phyloP scores from a whole-genome alignment of 1,284 basidiomycete species.

The Mycena sp. region DNA sequence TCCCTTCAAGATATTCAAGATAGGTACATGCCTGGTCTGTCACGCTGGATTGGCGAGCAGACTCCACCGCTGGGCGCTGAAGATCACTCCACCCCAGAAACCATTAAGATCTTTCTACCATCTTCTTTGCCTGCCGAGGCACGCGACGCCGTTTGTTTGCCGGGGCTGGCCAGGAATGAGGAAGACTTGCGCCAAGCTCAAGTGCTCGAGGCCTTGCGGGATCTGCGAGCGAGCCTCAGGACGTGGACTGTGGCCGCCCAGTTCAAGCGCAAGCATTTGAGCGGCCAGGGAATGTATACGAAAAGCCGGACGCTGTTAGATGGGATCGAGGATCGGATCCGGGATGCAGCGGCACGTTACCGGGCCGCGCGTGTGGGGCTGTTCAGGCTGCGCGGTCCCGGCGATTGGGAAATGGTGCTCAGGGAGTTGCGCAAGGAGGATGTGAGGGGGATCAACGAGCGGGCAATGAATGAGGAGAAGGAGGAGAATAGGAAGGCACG shows the following conservation, averaged over 20 bases:
- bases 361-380: conserved; percentile 10
- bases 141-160: conserved; percentile 3
- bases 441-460: conserved; percentile 31
- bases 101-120: not conserved
- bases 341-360: conserved; percentile 10
- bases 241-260: conserved; percentile 16
- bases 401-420: conserved; percentile 24
- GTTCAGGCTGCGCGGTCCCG: conserved; percentile 21
- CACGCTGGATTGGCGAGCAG: not conserved
- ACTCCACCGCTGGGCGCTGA: not conserved
- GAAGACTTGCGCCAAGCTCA: conserved; percentile 4
- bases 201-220: not conserved
- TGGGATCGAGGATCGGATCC: conserved; percentile 22
- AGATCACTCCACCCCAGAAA: conserved; percentile 1
- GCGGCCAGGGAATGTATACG: conserved; percentile 19
- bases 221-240: conserved; percentile 10
- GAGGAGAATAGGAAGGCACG: conserved; percentile 18
- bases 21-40: conserved; percentile 9
- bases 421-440: conserved; percentile 18
- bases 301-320: conserved; percentile 3
- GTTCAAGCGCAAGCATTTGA: conserved; percentile 15
- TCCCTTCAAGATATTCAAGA: not conserved
- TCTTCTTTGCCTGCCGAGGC: not conserved
- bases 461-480: conserved; percentile 24
- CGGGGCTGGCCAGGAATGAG: not conserved